Percentiles rank a stretch among this genome's conserved stretches.
phyloP scores from a whole-genome alignment of 331 rosid species.

The Acacia pycnantha region DNA sequence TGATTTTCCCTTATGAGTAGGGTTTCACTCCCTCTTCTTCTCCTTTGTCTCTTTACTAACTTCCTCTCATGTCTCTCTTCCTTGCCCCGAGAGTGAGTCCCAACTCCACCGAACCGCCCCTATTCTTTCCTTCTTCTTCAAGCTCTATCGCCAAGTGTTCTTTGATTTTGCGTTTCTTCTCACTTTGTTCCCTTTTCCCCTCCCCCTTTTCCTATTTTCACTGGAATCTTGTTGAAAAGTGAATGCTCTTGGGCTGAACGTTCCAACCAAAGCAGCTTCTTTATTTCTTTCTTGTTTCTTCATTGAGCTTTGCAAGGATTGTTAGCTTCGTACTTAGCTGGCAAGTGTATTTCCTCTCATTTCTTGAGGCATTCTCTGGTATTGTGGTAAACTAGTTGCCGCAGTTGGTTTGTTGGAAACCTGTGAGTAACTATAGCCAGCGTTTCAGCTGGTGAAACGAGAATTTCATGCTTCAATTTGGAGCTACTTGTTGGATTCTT shows the following conservation, averaged over 20 bases:
- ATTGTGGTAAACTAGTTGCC: conserved; percentile 8
- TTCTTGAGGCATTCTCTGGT: neutral
- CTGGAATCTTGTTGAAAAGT: conserved; percentile 29
- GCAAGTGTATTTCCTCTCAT: neutral
- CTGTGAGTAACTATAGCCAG: neutral
- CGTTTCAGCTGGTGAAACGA: conserved; percentile 6
- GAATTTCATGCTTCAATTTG: neutral
- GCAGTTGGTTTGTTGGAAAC: neutral
- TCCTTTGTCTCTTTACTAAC: neutral
- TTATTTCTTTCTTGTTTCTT: neutral
- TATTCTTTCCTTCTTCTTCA: conserved; percentile 32
- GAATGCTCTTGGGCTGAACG: neutral
- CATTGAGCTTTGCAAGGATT: neutral
- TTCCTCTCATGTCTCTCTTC: conserved; percentile 16
- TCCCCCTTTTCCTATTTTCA: neutral
- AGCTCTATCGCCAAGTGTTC: conserved; percentile 26
- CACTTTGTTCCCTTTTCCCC: neutral
- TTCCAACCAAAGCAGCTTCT: neutral
- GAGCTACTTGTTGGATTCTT: neutral
- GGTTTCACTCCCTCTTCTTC: conserved; percentile 35
- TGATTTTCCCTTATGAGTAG: conserved; percentile 32
- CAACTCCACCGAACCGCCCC: neutral
- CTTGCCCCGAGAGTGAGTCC: conserved; percentile 11
- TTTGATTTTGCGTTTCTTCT: neutral
- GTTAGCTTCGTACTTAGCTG: neutral